Conservation (phyloP, 805 yeast species). For the Yarrowia divulgata region DNA sequence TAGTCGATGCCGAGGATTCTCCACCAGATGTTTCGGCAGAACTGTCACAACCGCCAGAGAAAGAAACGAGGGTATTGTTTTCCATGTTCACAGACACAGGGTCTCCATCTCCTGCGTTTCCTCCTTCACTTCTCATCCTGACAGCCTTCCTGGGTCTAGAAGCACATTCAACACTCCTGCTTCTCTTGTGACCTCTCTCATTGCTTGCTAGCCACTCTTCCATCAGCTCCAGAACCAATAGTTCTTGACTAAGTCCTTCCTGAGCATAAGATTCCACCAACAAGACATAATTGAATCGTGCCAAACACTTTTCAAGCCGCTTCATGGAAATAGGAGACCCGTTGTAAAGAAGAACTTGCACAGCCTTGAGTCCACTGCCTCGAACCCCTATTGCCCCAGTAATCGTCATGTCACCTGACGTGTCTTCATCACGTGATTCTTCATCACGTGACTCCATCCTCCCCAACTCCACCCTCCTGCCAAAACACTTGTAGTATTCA, state of each 20-base stretch:
- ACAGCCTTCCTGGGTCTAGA: not conserved
- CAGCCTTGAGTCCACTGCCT: not conserved
- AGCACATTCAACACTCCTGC: constrained; percentile 2
- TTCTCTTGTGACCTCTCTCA: constrained; percentile 7
- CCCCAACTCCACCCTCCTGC: not conserved
- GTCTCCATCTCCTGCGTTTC: not conserved
- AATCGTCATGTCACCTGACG: not conserved
- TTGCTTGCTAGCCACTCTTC: not conserved
- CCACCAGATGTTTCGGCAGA: not conserved
- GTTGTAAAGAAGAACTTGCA: constrained; percentile 13
- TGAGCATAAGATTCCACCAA: constrained; percentile 9
- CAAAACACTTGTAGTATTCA: constrained; percentile 17
- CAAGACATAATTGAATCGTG: constrained; percentile 4
- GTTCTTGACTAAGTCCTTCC: constrained; percentile 10
- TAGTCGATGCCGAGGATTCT: not conserved
- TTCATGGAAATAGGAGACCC: not conserved
- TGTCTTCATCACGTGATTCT: not conserved
- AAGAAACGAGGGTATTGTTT: not conserved
- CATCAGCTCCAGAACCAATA: not conserved
- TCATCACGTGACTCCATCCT: not conserved
- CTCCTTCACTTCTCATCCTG: constrained; percentile 1
- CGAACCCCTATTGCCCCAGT: not conserved
- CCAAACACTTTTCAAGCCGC: not conserved
- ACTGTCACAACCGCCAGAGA: not conserved
- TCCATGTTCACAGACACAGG: not conserved